Base-by-base conservation (phyloP, 2,329 filamentous ascomycete genomes). In the Cladophialophora psammophila region DNA sequence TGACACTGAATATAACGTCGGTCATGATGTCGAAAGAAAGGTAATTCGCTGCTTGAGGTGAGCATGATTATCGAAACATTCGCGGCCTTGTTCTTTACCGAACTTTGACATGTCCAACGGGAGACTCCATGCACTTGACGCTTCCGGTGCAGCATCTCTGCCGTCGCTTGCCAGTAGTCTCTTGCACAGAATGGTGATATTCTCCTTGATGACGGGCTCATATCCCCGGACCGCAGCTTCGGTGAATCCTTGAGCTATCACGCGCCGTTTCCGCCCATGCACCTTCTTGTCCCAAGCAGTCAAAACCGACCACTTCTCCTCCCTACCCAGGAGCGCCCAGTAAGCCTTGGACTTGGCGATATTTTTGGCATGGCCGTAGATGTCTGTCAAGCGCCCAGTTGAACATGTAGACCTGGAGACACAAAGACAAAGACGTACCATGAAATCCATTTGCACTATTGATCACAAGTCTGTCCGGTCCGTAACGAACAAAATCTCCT, bases 1-100 rank as follows among this genome's bases (percentile, higher is more conserved):
- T 58, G 13, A 58, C 55, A 18, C 55, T 58, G 55, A 58, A 58
- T 40, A 38, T 45, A n/a, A 58, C 55, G 36, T 58, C 55, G 20
- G 55, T 58, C 55, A 58, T 58, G 55, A 58, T 58, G 20, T 58
- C 55, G 36, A 58, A 58, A 36, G 55, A 58, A 31, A 58, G 38
- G 20, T 58, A 45, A n/a, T 58, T 58, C 9, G 36, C 55, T 58
- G 35, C 26, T 15, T 3, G 13, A 15, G 34, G 55, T 58, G 6
- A 58, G 55, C 38, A 32, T 31, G 5, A 15, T 45, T 15, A 9
- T n/a, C 40, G 20, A n/a, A 2, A 26, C 10, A n/a, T 18, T 18
- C 7, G 26, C 20, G 31, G 10, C 10, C 36, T 26, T 36, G 35
- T 45, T 40, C n/a, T 4, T 20, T 38, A 45, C 55, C 36, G 38